Conservation (phyloP, 371 early-diverging fungal species). For the Lichtheimia corymbifera region DNA sequence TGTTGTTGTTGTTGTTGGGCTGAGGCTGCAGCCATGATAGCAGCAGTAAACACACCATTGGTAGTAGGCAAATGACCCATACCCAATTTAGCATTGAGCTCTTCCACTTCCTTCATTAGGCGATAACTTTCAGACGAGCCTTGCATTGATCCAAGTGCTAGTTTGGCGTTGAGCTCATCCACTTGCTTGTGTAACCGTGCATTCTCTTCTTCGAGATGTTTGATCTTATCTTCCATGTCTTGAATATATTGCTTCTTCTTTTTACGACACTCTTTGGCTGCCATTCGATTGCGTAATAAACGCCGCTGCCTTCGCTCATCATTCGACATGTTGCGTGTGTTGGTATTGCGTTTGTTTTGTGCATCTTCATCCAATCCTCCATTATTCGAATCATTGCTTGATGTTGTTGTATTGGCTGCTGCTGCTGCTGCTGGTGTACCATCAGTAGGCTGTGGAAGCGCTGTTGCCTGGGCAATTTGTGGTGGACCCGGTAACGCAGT, state of each 20-base stretch:
- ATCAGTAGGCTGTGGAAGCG: slow-evolving; percentile 10
- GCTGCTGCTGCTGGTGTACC: not conserved
- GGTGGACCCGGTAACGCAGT: slow-evolving; percentile 52
- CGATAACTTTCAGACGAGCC: slow-evolving; percentile 57
- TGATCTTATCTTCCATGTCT: slow-evolving; percentile 70
- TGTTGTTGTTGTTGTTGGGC: slow-evolving; percentile 18
- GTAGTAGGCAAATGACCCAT: slow-evolving; percentile 41
- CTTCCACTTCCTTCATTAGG: slow-evolving; percentile 66
- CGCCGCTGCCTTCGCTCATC: slow-evolving; percentile 80
- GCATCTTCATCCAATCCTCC: slow-evolving; percentile 11
- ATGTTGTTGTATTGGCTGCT: not conserved
- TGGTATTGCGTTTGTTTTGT: slow-evolving; percentile 28
- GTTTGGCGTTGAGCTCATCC: slow-evolving; percentile 65
- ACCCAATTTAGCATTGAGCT: slow-evolving; percentile 69
- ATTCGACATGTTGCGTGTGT: slow-evolving; percentile 48
- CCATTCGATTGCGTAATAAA: slow-evolving; percentile 72
- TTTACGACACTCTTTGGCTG: slow-evolving; percentile 83
- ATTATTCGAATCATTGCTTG: not conserved
- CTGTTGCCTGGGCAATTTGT: slow-evolving; percentile 17
- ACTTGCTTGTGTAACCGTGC: slow-evolving; percentile 59
- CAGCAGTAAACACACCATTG: slow-evolving; percentile 32
- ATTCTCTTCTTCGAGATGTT: slow-evolving; percentile 68
- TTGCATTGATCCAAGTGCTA: slow-evolving; percentile 63
- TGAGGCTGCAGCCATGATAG: slow-evolving; percentile 30
- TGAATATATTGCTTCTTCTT: slow-evolving; percentile 80